These are phyloP conservation scores for Seminavis robusta DNA, from an alignment of 108 stramenopile genomes.

Conservation along the genomic window DNA sequence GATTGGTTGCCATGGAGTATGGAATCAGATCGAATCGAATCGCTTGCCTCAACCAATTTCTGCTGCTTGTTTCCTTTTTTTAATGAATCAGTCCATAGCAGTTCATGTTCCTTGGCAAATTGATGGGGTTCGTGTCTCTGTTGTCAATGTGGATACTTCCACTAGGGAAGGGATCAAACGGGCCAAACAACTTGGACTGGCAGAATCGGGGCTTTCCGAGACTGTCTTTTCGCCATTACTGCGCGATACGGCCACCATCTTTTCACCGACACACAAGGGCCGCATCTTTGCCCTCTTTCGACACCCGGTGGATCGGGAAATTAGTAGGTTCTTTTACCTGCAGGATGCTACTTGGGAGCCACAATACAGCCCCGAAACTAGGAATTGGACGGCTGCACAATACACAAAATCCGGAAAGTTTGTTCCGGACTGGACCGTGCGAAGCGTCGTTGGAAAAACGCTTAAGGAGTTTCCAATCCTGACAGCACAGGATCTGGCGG, in stretches of 20 bases:
- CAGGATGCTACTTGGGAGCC: constrained; percentile 52
- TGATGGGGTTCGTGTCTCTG: neutral
- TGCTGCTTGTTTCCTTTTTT: too few relatives aligned
- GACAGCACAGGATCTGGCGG: constrained; percentile 31
- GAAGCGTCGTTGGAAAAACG: constrained; percentile 28
- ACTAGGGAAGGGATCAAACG: constrained; percentile 27
- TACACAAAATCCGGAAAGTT: constrained; percentile 12
- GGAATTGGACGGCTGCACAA: constrained; percentile 29
- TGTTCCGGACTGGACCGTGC: constrained; percentile 39
- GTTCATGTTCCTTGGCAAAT: too few relatives aligned
- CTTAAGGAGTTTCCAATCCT: constrained; percentile 14
- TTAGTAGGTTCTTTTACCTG: constrained; percentile 53
- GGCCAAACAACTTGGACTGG: constrained; percentile 37
- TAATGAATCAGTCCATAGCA: too few relatives aligned
- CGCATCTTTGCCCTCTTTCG: constrained; percentile 36
- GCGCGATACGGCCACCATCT: constrained; percentile 25
- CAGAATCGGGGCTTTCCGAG: constrained; percentile 26
- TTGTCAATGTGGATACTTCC: constrained; percentile 47
- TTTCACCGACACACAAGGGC: constrained; percentile 12
- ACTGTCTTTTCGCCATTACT: constrained; percentile 35
- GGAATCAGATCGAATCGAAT: too few relatives aligned
- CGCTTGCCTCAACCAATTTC: too few relatives aligned
- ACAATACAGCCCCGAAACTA: constrained; percentile 41
- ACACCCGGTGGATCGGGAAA: constrained; percentile 46
- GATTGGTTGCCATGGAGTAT: too few relatives aligned